Base-by-base conservation (phyloP, 331 rosid species). In the Dryas integrifolia region DNA sequence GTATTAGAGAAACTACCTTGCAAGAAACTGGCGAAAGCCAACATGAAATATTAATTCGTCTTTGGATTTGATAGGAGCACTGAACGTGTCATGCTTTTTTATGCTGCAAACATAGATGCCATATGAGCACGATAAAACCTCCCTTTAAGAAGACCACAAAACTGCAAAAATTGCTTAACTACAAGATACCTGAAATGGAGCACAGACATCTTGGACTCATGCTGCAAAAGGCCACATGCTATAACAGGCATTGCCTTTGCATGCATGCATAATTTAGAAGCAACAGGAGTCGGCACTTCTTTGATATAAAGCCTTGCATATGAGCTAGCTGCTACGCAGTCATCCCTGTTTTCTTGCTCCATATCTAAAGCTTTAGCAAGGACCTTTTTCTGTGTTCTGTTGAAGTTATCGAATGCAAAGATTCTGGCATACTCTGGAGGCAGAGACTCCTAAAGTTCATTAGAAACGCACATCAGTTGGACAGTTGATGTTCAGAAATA, bases 1-100 rank as follows among this genome's bases (percentile, higher is more conserved):
- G 52, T 8, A 55, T 26, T 57, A 53, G 48, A 72, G 18, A 67
- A 61, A 61, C 55, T 82, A 92, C 98, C 97, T 84, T 47, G 93
- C 96, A 86, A 95, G 76, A 81, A 89, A 95, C 75, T 92, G 99
- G 66, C 99, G 97, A 86, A 95, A 95, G 65, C 99, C 99, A 74
- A 87, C 98, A 81, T 95, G 92, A 78, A 95, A 95, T 67, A 92
- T 69, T 48, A 95, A 76, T 76, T 92, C 96, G 67, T 95, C 99
- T 84, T 95, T 95, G 67, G 97, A 77, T 83, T 88, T 95, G 77
- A 95, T 85, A 61, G 99, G 96, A 43, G 82, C 85, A 12, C 78
- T 87, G 70, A 82, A 88, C 40, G 88, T 65, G 61, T 91, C 97
- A 15, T 85, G 89, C 85, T 88, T 95, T 85, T 95, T 95, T 79